Base-by-base conservation (phyloP, 352 stramenopile genomes). In the Phytophthora cactorum region DNA sequence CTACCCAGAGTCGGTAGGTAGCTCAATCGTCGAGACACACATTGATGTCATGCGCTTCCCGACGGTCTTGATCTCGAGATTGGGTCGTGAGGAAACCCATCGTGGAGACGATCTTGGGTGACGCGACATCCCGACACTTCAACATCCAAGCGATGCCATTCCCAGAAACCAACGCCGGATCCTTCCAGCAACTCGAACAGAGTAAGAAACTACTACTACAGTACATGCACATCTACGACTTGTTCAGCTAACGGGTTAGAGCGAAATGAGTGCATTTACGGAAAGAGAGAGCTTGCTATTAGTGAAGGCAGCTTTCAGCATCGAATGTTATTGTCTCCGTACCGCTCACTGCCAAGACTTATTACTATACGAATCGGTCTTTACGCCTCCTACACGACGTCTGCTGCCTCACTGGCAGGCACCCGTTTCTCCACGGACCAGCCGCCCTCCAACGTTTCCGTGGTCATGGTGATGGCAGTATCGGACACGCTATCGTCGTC, bases 341-440 rank as follows among this genome's bases (percentile, higher is more conserved):
- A 49, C 32, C 12, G 27, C 44, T 47, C 44, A 47, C 53, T 49
- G 27, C 46, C 44, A 27, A 45, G 57, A 54, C 59, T 65, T 55
- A 62, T 59, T 69, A 74, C 57, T 71, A 74, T 74, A 72, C 57
- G 66, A 68, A 68, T 25, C 39, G 36, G 60, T 50, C 52, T 58
- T 25, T 28, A 55, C 41, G 36, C 11, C n/a, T 34, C 51, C 69
- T 82, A 93, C 53, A 91, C 82, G 15, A 90, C 60, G 17, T 85
- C 75, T 15, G 69, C 69, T 50, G 75, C 70, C 27, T 89, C 79
- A 58, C 69, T 78, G 29, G 59, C 63, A 2, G 83, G 81, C 27
- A 96, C 72, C 34, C 79, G 84, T 56, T 94, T 94, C 75, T 96
- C 84, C 25, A 96, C 86, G 1, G 86, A 95, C 85, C 88, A 94